phyloP scores from a whole-genome alignment of 176 grass and related monocot genomes.

The Triticum timopheevii region DNA sequence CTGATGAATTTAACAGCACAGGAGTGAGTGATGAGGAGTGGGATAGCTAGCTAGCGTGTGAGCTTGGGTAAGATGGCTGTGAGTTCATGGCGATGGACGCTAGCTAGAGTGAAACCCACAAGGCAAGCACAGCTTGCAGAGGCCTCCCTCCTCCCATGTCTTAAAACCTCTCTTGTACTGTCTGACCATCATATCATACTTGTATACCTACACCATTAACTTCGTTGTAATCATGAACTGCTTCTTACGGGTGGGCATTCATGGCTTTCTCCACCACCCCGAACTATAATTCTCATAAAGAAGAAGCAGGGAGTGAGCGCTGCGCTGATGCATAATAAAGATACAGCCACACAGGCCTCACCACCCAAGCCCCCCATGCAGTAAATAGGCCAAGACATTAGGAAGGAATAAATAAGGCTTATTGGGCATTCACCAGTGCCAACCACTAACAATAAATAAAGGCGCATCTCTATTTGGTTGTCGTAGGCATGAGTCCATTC shows the following conservation, averaged over 20 bases:
- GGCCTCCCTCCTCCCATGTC: constrained; percentile 17
- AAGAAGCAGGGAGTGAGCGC: constrained; percentile 14
- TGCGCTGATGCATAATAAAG: constrained; percentile 28
- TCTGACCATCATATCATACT: constrained; percentile 61
- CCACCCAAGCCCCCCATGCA: constrained; percentile 25
- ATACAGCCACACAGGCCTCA: neutral
- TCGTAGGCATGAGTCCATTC: constrained; percentile 45
- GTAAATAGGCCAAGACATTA: constrained; percentile 44
- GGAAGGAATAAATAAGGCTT: constrained; percentile 39
- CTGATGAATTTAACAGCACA: constrained; percentile 29
- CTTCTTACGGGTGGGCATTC: constrained; percentile 68
- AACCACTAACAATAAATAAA: constrained; percentile 57
- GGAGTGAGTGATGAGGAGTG: constrained; percentile 16
- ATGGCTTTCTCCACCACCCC: constrained; percentile 34
- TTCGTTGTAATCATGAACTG: constrained; percentile 58
- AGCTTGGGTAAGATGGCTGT: constrained; percentile 30
- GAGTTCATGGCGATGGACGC: constrained; percentile 31
- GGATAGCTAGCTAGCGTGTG: constrained; percentile 39
- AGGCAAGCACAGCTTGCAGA: constrained; percentile 31
- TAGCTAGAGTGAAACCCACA: constrained; percentile 37
- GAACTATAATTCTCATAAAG: constrained; percentile 42
- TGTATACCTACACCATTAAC: constrained; percentile 71
- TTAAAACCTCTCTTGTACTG: constrained; percentile 42
- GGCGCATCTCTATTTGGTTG: constrained; percentile 53
- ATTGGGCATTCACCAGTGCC: constrained; percentile 49